These are phyloP conservation scores for Cladosporium sp. DNA, from an alignment of 2,329 filamentous ascomycete genomes.

Conservation along the genomic window DNA sequence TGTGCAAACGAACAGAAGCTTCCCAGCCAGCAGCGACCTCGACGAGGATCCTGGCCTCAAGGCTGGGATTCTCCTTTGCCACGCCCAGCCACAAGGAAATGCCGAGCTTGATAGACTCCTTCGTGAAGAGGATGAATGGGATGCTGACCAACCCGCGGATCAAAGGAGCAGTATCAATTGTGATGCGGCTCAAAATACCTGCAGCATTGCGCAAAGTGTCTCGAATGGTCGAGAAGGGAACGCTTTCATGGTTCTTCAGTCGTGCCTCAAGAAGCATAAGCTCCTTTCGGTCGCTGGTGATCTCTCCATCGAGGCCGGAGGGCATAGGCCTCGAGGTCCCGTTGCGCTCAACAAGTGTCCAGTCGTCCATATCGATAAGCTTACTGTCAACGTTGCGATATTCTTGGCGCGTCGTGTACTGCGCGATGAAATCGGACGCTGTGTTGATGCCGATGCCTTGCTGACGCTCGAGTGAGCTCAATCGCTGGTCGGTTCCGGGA, in stretches of 20 bases:
- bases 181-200: conserved; percentile 74
- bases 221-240: conserved; percentile 69
- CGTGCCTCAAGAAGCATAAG: conserved; percentile 69
- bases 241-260: conserved; percentile 62
- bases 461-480: conserved; percentile 73
- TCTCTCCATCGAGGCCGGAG: neutral
- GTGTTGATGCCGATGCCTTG: conserved; percentile 77
- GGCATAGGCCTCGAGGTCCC: conserved; percentile 16
- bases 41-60: conserved; percentile 78
- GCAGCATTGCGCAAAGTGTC: conserved; percentile 81
- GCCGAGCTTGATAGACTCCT: conserved; percentile 91
- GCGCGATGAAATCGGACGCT: conserved; percentile 90
- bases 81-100: conserved; percentile 95
- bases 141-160: conserved; percentile 86
- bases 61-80: conserved; percentile 87
- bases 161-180: conserved; percentile 66
- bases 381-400: conserved; percentile 78
- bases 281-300: conserved; percentile 43
- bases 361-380: conserved; percentile 20
- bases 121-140: conserved; percentile 88
- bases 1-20: conserved; percentile 66
- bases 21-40: conserved; percentile 93
- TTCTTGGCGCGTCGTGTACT: conserved; percentile 94
- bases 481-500: conserved; percentile 76
- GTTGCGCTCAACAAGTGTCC: conserved; percentile 28